Evolutionary conservation across 768 basidiomycete genomes (phyloP).

Genomic region (Calvatia gigantea): DNA sequence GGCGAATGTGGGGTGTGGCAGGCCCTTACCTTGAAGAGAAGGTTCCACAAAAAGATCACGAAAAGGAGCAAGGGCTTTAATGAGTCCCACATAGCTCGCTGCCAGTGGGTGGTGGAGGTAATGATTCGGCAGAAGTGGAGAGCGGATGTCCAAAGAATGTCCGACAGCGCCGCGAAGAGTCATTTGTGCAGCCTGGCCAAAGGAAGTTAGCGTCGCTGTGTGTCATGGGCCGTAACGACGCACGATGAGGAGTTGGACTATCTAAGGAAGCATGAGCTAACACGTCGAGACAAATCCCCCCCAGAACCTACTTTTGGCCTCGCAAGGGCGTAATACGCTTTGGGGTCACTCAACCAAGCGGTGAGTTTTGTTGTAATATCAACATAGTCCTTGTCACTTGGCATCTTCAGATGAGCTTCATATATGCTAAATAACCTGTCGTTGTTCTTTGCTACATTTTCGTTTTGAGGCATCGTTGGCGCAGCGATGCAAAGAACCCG

Average conservation of each 20-base stretch:
- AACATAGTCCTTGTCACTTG: slow-evolving; percentile 21
- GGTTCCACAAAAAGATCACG: slow-evolving; percentile 30
- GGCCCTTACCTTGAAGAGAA: slow-evolving; percentile 26
- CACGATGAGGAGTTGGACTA: slow-evolving; percentile 47
- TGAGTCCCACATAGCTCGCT: slow-evolving; percentile 30
- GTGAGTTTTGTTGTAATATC: slow-evolving; percentile 34
- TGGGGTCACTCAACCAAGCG: slow-evolving; percentile 41
- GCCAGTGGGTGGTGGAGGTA: slow-evolving; percentile 29
- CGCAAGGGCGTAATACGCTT: slow-evolving; percentile 51
- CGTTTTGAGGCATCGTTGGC: slow-evolving; percentile 5
- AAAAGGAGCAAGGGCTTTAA: slow-evolving; percentile 27
- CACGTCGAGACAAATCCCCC: neutral
- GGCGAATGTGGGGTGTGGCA: neutral
- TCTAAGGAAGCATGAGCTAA: slow-evolving; percentile 29
- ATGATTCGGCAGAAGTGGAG: slow-evolving; percentile 27
- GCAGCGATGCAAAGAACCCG: neutral
- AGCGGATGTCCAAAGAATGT: slow-evolving; percentile 15
- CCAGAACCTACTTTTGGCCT: slow-evolving; percentile 41
- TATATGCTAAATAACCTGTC: slow-evolving; percentile 36
- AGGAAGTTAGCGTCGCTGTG: neutral
- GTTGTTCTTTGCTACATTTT: slow-evolving; percentile 25
- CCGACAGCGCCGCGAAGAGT: slow-evolving; percentile 30
- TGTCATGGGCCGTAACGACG: neutral
- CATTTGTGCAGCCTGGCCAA: slow-evolving; percentile 31
- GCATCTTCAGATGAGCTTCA: slow-evolving; percentile 29